Base-by-base conservation (phyloP, 257 asterid genomes). In the Solanum corneliomulleri region DNA sequence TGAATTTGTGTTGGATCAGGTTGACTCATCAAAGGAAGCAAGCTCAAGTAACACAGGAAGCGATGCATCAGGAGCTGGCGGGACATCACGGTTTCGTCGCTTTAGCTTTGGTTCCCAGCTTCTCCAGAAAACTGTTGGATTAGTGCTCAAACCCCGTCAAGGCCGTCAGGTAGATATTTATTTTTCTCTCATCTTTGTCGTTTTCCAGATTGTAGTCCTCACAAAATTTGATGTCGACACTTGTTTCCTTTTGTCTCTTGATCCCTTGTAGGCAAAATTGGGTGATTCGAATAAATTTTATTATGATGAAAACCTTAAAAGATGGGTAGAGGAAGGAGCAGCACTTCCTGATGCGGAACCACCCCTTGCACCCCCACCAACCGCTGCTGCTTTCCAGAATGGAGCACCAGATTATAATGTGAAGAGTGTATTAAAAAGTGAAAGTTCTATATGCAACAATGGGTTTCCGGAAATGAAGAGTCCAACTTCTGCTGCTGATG, bases 321-420 rank as follows among this genome's bases (percentile, higher is more conserved):
- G 98, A 90, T 97, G 99, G 99, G 98, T 97, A 78, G 99, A 96
- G 93, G 98, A 96, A 93, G 99, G 99, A 44, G 96, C 92, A 68
- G 95, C 86, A 47, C 92, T 92, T 75, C 97, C 97, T 35, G 91
- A 94, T 44, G 93, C 89, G 87, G 99, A 95, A 92, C 89, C 94
- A 4, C 92, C 93, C 80, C 93, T 91, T 90, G 93, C 98, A 81
- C 97, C 99, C 44, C 98, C 99, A 83, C 99, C 99, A 33, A 85
- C 93, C 1, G 60, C 94, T 85, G 74, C 97, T n/a, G 91, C 87
- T 89, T 96, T 96, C 86, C 98, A 92, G 93, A 96, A 96, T 91
- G 99, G 98, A 66, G 89, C 91, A 12, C 62, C 95, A 27, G 98
- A 95, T 89, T 93, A 93, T 90, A 95, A 93, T 92, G 90, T 96